These are phyloP conservation scores for Candida gorgasii DNA, from an alignment of 805 yeast genomes.

Conservation along the genomic window DNA sequence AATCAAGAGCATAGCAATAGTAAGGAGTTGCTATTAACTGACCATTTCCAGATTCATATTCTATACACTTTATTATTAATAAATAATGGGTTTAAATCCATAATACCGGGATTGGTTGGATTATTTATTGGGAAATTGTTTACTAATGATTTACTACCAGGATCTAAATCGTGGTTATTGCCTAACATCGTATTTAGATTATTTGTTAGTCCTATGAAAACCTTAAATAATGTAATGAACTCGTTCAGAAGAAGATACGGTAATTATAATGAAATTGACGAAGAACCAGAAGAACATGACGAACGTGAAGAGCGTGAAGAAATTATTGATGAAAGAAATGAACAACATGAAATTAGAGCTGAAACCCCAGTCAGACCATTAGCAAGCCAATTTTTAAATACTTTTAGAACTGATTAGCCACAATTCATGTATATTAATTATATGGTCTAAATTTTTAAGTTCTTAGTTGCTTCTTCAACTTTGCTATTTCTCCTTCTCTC, in stretches of 20 bases:
- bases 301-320: conserved; percentile 21
- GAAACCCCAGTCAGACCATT: conserved; percentile 65
- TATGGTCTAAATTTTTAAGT: conserved; percentile 12
- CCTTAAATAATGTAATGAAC: neutral
- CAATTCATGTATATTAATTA: neutral
- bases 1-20: conserved; percentile 8
- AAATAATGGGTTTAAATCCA: conserved; percentile 37
- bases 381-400: conserved; percentile 60
- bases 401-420: conserved; percentile 32
- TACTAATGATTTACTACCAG: conserved; percentile 36
- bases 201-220: conserved; percentile 27
- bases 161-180: conserved; percentile 34
- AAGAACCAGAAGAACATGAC: conserved; percentile 27
- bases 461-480: conserved; percentile 19
- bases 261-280: conserved; percentile 14
- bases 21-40: conserved; percentile 29
- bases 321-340: conserved; percentile 14
- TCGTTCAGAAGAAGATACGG: conserved; percentile 5
- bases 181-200: conserved; percentile 29
- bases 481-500: conserved; percentile 55
- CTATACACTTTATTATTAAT: conserved; percentile 34
- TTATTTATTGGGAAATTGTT: conserved; percentile 38
- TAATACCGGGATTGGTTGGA: conserved; percentile 40
- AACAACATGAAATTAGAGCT: conserved; percentile 35
- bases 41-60: conserved; percentile 42